Base-by-base conservation (phyloP, 2,329 filamentous ascomycete genomes). In the Phialophora expanda region DNA sequence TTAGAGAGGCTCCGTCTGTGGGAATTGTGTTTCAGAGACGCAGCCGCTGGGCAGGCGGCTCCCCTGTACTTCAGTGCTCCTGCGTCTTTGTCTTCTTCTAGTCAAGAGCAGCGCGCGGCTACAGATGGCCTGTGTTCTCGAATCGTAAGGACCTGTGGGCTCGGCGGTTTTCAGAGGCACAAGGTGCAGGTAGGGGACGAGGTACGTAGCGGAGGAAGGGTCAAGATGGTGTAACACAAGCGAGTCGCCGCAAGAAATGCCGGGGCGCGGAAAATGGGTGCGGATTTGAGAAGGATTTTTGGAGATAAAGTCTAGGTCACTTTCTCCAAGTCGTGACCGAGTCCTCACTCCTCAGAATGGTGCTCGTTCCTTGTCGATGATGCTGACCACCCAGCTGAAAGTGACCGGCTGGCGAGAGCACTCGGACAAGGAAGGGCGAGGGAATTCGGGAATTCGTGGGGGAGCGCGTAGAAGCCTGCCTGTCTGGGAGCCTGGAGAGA, bases 41-140 rank as follows among this genome's bases (percentile, higher is more conserved):
- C 46, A 68, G 64, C 66, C 68, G 66, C 68, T 66, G 63, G 61
- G 63, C 58, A 64, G 51, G 68, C 66, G 68, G 66, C 68, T 70
- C 61, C 56, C 53, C 58, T n/a, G 30, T 46, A 64, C 20, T 12
- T 50, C 14, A 9, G 38, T n/a, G 38, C 38, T 20, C n/a, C 17
- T 44, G 38, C 38, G 38, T 44, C 17, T 20, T 20, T 5, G 38
- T 44, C 38, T 51, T 51, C 4, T 26, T 51, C 20, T 26, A 11
- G 20, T 55, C 24, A 11, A 24, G 56, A 22, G 12, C 32, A 59
- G 64, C 51, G 61, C 32, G 66, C 50, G 56, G 61, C 55, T 51
- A 54, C 51, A 46, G 28, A 34, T 3, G 28, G 4, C n/a, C 30
- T 34, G n/a, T 30, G 5, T 56, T 38, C 28, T 38, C 30, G 54